These are phyloP conservation scores for Salvia miltiorrhiza DNA, from an alignment of 257 asterid genomes.

Conservation along the genomic window DNA sequence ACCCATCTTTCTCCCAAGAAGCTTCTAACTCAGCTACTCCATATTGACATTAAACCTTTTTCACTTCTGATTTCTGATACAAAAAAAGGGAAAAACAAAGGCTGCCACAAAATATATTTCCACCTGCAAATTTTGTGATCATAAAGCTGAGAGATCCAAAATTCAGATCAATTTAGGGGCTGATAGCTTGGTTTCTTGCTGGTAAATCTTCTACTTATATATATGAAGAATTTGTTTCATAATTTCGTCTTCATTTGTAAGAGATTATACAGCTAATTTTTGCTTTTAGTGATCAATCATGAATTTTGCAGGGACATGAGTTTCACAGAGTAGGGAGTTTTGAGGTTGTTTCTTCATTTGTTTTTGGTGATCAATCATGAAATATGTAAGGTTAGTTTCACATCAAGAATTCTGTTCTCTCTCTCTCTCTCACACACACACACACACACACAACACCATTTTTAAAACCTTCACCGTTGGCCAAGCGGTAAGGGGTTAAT, in stretches of 20 bases:
- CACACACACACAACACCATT: too few species aligned
- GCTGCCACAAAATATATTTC: background rate
- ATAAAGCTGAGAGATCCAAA: background rate
- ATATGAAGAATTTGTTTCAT: too few species aligned
- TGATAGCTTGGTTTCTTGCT: background rate
- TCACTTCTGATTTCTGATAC: background rate
- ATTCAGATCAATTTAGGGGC: background rate
- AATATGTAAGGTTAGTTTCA: conserved; percentile 36
- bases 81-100: background rate
- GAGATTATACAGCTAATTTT: background rate
- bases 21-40: background rate
- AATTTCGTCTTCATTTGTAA: too few species aligned
- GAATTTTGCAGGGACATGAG: background rate
- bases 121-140: background rate
- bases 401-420: background rate
- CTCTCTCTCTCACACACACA: too few species aligned
- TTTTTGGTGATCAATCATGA: conserved; percentile 22
- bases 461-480: background rate
- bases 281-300: background rate
- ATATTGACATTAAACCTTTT: background rate
- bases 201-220: background rate
- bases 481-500: too few species aligned
- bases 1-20: background rate
- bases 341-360: background rate
- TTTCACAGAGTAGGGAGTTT: background rate